A percentile compares a stretch with the other conserved stretches of the same genome.
Evolutionary conservation across 441 rosid genomes (phyloP).

Genomic region (Corymbia citriodora): DNA sequence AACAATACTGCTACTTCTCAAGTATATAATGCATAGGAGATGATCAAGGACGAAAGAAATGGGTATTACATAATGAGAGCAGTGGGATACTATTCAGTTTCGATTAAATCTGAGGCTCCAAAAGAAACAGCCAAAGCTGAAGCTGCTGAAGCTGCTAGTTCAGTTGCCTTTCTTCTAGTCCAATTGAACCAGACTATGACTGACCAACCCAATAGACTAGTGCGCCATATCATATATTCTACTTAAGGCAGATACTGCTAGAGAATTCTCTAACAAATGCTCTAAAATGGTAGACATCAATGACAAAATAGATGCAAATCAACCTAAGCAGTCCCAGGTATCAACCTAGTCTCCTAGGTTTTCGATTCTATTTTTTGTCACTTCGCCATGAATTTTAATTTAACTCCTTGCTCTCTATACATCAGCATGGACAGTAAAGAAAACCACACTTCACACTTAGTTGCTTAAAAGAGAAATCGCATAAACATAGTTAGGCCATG

Average conservation of each 20-base stretch:
- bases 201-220: neutral
- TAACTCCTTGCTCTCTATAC: neutral
- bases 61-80: neutral
- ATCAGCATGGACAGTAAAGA: neutral
- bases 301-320: neutral
- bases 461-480: rapidly evolving
- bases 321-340: neutral
- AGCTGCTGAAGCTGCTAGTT: neutral
- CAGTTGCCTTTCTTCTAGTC: neutral
- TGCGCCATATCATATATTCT: neutral
- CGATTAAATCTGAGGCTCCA: neutral
- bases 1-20: neutral
- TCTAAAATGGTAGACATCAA: neutral
- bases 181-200: neutral
- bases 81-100: neutral
- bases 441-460: rapidly evolving
- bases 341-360: neutral
- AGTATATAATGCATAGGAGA: neutral
- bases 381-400: neutral
- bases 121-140: neutral
- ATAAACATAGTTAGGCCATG: rapidly evolving
- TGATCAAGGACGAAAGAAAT: neutral
- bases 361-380: rapidly evolving
- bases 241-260: neutral
- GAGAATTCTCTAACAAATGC: neutral